phyloP scores from a whole-genome alignment of 305 asterid species.

The Plantago lanceolata region DNA sequence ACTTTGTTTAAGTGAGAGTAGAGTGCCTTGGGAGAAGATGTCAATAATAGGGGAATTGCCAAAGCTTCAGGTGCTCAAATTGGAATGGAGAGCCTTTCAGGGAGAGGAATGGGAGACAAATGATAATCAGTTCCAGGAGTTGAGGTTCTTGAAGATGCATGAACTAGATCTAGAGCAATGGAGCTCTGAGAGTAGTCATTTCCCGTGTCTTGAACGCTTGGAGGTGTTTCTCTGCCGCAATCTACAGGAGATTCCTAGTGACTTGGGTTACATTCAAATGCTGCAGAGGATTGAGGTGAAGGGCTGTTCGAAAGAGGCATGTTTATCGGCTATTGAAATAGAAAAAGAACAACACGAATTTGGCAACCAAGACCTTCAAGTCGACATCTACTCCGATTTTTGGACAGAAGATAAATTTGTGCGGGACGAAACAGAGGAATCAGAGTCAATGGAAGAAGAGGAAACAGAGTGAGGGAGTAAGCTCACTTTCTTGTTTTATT shows the following conservation, averaged over 20 bases:
- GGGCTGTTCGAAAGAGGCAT: neutral
- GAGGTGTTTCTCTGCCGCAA: neutral
- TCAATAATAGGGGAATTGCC: constrained; percentile 20
- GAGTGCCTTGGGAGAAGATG: constrained; percentile 21
- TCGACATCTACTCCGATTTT: neutral
- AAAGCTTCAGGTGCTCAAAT: constrained; percentile 30
- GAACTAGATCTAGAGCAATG: constrained; percentile 2
- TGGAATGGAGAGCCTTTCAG: constrained; percentile 7
- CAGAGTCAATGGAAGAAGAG: too few relatives aligned
- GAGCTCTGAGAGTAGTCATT: constrained; percentile 8
- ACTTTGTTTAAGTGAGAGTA: constrained; percentile 19
- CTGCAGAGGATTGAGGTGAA: constrained; percentile 15
- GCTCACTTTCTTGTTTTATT: too few relatives aligned
- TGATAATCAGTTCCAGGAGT: constrained; percentile 20
- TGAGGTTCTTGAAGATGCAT: constrained; percentile 27
- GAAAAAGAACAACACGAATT: neutral
- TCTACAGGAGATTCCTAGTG: constrained; percentile 21
- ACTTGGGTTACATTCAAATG: constrained; percentile 9
- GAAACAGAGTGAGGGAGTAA: too few relatives aligned
- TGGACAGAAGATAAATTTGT: neutral
- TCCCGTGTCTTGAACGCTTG: constrained; percentile 19
- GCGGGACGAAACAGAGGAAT: too few relatives aligned
- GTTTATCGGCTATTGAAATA: neutral
- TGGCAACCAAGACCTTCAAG: neutral
- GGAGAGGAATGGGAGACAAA: constrained; percentile 23